phyloP scores from a whole-genome alignment of 2,329 filamentous ascomycete genomes.

The Arachnomyces sp. region DNA sequence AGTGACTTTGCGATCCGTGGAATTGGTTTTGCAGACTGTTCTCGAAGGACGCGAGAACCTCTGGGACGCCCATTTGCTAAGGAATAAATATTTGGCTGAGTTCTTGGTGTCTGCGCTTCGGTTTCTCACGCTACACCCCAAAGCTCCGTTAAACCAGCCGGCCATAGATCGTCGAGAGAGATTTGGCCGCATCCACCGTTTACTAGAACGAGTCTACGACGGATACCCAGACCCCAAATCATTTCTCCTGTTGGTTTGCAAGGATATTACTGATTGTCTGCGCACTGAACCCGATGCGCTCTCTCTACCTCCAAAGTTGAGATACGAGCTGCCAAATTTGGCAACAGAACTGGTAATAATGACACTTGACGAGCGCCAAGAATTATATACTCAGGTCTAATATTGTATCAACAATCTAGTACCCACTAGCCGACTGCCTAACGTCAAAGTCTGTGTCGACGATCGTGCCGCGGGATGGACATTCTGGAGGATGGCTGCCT shows the following conservation, averaged over 20 bases:
- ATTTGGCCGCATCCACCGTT: slow-evolving; percentile 32
- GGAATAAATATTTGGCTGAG: slow-evolving; percentile 33
- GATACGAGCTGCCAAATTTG: slow-evolving; percentile 30
- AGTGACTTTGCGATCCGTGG: slow-evolving; percentile 30
- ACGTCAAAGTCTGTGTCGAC: slow-evolving; percentile 27
- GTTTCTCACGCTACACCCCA: slow-evolving; percentile 33
- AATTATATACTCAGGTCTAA: background rate
- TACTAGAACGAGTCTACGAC: slow-evolving; percentile 33
- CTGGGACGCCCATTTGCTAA: slow-evolving; percentile 23
- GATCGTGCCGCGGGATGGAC: slow-evolving; percentile 23
- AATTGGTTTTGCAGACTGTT: slow-evolving; percentile 32
- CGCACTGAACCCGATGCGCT: slow-evolving; percentile 29
- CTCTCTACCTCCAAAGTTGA: slow-evolving; percentile 25
- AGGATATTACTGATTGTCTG: slow-evolving; percentile 29
- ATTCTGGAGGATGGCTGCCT: slow-evolving; percentile 29
- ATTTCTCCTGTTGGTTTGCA: slow-evolving; percentile 32
- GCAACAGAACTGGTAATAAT: slow-evolving; percentile 29
- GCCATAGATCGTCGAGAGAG: slow-evolving; percentile 32
- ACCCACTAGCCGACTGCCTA: slow-evolving; percentile 31
- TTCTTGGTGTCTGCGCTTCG: slow-evolving; percentile 33
- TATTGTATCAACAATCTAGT: slow-evolving; percentile 18
- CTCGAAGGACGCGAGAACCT: slow-evolving; percentile 31
- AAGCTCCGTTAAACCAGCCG: slow-evolving; percentile 24
- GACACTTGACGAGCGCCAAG: background rate
- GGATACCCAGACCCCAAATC: slow-evolving; percentile 33